Conservation (phyloP, 176 grass and related monocot species). For the maize (Zea mays) region DNA sequence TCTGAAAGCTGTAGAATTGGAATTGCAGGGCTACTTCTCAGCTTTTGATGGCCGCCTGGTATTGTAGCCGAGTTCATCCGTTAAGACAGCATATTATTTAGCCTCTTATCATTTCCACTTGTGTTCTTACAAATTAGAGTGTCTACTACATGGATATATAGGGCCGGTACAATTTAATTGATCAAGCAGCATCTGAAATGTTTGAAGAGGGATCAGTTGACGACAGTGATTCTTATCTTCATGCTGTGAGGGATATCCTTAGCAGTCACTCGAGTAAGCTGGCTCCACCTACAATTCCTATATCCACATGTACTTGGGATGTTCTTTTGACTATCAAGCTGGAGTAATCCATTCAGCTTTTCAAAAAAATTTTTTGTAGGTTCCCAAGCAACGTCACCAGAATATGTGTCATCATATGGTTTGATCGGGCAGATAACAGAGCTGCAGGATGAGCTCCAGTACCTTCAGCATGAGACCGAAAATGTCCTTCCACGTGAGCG, state of each 20-base stretch:
- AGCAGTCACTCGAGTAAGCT: slow-evolving; percentile 69
- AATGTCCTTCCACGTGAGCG: slow-evolving; percentile 77
- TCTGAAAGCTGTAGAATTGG: slow-evolving; percentile 72
- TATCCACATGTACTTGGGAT: background rate
- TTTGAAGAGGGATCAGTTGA: slow-evolving; percentile 89
- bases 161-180: slow-evolving; percentile 67
- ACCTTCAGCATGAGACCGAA: slow-evolving; percentile 81
- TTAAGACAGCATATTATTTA: slow-evolving; percentile 12
- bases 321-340: background rate
- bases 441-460: slow-evolving; percentile 59
- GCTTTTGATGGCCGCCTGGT: slow-evolving; percentile 63
- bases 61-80: slow-evolving; percentile 27
- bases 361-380: slow-evolving; percentile 47
- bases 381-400: slow-evolving; percentile 48
- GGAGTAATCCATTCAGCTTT: slow-evolving; percentile 17
- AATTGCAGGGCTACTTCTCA: slow-evolving; percentile 75
- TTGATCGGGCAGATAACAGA: slow-evolving; percentile 78
- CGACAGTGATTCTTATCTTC: slow-evolving; percentile 79
- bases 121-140: slow-evolving; percentile 34
- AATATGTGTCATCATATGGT: slow-evolving; percentile 85
- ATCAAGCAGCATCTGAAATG: slow-evolving; percentile 61
- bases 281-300: background rate
- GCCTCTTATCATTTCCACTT: slow-evolving; percentile 18
- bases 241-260: slow-evolving; percentile 77
- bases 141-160: slow-evolving; percentile 36